These are phyloP conservation scores for Sclerotinia borealis DNA, from an alignment of 2,329 filamentous ascomycete species.

Conservation along the genomic window DNA sequence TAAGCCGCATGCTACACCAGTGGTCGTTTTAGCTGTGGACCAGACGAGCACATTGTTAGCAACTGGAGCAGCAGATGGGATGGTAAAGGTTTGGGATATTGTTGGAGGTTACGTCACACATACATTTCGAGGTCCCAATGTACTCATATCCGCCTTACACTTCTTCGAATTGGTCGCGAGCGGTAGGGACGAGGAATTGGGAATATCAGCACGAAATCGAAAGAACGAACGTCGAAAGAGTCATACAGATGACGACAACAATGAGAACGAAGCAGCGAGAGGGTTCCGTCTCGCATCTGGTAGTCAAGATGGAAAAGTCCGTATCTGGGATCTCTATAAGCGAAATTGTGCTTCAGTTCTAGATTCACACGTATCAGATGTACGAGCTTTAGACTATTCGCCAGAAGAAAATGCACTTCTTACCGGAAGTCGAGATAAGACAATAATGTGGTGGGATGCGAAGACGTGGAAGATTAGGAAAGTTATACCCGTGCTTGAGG, in stretches of 20 bases:
- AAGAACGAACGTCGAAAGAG: constrained; percentile 39
- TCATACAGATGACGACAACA: constrained; percentile 42
- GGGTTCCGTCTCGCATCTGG: constrained; percentile 82
- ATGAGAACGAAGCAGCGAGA: constrained; percentile 42
- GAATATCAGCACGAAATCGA: constrained; percentile 37
- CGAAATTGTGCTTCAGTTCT: constrained; percentile 70
- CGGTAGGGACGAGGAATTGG: constrained; percentile 34
- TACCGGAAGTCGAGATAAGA: constrained; percentile 87
- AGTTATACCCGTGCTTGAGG: constrained; percentile 78
- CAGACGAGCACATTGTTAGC: constrained; percentile 82
- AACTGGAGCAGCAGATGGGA: constrained; percentile 87
- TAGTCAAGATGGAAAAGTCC: constrained; percentile 87
- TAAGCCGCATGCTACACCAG: constrained; percentile 85
- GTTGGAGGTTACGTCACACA: constrained; percentile 85
- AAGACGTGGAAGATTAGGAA: constrained; percentile 76
- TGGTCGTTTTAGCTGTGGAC: constrained; percentile 80
- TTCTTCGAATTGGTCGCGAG: constrained; percentile 72
- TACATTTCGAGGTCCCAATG: constrained; percentile 88
- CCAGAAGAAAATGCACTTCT: constrained; percentile 67
- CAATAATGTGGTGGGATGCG: constrained; percentile 85
- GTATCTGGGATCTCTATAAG: constrained; percentile 87
- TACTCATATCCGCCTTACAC: constrained; percentile 80
- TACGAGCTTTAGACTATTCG: constrained; percentile 82
- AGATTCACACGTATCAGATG: constrained; percentile 91
- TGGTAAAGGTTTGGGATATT: constrained; percentile 97